Conservation (phyloP, 225 moss, liverwort and hornwort species). For the Anthoceros angustus region DNA sequence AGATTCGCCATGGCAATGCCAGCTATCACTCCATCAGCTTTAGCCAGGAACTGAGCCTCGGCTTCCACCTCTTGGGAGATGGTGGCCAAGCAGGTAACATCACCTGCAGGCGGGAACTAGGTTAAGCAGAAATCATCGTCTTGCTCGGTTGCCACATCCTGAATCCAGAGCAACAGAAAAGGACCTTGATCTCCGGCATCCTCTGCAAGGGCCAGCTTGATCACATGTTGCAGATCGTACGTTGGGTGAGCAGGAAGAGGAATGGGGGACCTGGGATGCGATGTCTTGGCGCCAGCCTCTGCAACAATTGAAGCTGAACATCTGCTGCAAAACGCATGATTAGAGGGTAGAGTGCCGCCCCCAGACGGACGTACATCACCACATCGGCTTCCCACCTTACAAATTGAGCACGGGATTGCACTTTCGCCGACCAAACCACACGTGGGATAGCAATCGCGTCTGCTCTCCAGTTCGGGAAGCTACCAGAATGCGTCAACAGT, state of each 20-base stretch:
- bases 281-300: too few species aligned
- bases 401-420: too few species aligned
- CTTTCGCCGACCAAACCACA: too few species aligned
- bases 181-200: conserved; percentile 76
- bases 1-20: conserved; percentile 73
- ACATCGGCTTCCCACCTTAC: too few species aligned
- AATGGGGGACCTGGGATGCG: conserved; percentile 5
- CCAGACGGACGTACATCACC: too few species aligned
- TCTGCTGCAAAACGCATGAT: too few species aligned
- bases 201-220: conserved; percentile 62
- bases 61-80: conserved; percentile 51
- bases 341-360: too few species aligned
- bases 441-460: too few species aligned
- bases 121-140: background rate
- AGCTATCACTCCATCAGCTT: conserved; percentile 84
- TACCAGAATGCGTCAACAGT: too few species aligned
- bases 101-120: conserved; percentile 21
- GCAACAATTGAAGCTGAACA: too few species aligned
- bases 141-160: too few species aligned
- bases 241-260: conserved; percentile 79
- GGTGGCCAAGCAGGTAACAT: conserved; percentile 79
- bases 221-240: conserved; percentile 55
- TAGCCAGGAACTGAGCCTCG: conserved; percentile 80
- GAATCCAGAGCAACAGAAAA: background rate
- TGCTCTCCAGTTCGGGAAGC: too few species aligned